Base-by-base conservation (phyloP, 2,329 filamentous ascomycete species). In the Sporothrix mexicana region DNA sequence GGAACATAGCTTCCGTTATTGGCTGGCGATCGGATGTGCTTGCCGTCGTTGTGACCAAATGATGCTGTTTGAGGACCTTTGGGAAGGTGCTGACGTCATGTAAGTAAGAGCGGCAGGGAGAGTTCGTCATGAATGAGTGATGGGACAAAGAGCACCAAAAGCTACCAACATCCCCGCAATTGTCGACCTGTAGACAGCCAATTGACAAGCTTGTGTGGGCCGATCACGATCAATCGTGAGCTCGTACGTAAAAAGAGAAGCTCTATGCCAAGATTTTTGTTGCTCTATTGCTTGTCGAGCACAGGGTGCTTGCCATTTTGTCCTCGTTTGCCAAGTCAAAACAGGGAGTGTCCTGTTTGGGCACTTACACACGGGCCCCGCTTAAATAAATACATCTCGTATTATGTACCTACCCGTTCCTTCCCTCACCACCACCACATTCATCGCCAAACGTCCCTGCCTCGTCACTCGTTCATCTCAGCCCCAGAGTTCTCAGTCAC, bases 21-120 rank as follows among this genome's bases (percentile, higher is more conserved):
- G 6, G 61, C 45, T 36, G 64, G 45, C 45, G 45, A 67, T 51
- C 47, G 64, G 25, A 20, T 49, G 45, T n/a, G 45, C 47, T n/a
- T 49, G 62, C 64, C 47, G 23, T 51, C 20, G 13, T 8, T n/a
- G 36, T 43, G n/a, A 51, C 25, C 43, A 13, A 10, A n/a, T 57
- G 53, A n/a, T 15, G 20, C 30, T 23, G 6, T 41, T 23, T 20
- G 41, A 15, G 30, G 17, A 49, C 43, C 7, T 49, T 49, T 23
- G 17, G 23, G 45, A 51, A 51, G 47, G 41, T 71, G 41, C 13
- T 57, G 55, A 71, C 47, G 72, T 59, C 47, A 73, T 53, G 68
- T 23, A 47, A 7, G 13, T 17, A 12, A 45, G 30, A 70, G 4
- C 4, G 66, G 4, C 8, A n/a, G 55, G 66, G 49, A 12, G 10